Evolutionary conservation across 2,329 filamentous ascomycete species (phyloP), one percentile per base, ranked within the genome.

Genomic region (Rhexocercosporidium sp.): DNA sequence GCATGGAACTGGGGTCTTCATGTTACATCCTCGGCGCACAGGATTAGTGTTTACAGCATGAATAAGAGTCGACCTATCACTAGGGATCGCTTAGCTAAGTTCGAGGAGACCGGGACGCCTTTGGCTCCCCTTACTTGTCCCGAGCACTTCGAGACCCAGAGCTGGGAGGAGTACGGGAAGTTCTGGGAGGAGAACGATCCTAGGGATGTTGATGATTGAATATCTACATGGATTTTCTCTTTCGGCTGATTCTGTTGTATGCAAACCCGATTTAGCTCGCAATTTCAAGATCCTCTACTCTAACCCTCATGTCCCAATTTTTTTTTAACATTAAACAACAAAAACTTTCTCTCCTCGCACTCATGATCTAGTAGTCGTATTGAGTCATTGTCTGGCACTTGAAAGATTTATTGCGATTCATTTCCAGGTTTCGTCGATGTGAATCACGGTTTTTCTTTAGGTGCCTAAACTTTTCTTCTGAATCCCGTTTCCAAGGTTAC

Each of bases 1-100:
- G 80, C 85, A 0, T 90, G 85, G 72, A 91, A 91, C 72, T 90
- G 87, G 87, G 88, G 85, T 18, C 77, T 91, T 22, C 88, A 90
- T 72, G 87, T 91, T 3, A 91, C 88, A 0, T 86, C 82, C 7
- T 87, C 83, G 0, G 88, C 85, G 65, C 89, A 90, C 68, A 81
- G 86, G 1, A 81, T 90, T 71, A 84, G 82, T 60, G 77, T 90
- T 7, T 91, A 90, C 76, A 90, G 87, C 71, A 83, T 90, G 62
- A 90, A 90, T 77, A 82, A 78, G 71, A 80, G 77, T 1, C 82
- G 79, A 41, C 80, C 82, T 0, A 69, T 70, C 2, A 90, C 87
- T 0, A 81, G 80, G 20, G 77, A 77, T 37, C 79, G 86, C 0
- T 77, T 90, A 18, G 81, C 82, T 51, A 76, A 83, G 69, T 79